A percentile compares a stretch with the other conserved stretches of the same genome.
Evolutionary conservation across 1,284 basidiomycete genomes (phyloP).

Genomic region (Ustilago tritici): DNA sequence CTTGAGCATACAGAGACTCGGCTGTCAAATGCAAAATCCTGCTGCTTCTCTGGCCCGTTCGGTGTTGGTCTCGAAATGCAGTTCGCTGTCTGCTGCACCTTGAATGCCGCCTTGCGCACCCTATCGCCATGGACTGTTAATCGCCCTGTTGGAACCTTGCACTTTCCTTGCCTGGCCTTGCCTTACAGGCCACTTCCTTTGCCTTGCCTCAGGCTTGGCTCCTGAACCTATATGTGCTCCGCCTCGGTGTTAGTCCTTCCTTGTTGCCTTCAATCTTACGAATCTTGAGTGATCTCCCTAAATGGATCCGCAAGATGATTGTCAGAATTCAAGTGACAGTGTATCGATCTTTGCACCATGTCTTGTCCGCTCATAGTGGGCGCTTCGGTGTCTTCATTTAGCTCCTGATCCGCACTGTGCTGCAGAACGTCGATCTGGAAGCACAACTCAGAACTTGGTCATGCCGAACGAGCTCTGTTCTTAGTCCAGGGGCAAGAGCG

Average conservation of each 20-base stretch:
- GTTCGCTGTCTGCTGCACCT: conserved; percentile 12
- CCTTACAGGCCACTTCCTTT: not conserved
- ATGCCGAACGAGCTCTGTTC: conserved; percentile 8
- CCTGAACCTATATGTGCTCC: not conserved
- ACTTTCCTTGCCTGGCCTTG: not conserved
- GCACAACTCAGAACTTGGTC: not conserved
- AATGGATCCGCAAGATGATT: not conserved
- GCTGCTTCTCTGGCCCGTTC: conserved; percentile 14
- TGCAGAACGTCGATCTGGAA: conserved; percentile 37
- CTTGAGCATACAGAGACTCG: not conserved
- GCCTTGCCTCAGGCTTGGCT: not conserved
- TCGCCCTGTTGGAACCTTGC: not conserved
- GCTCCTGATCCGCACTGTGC: conserved; percentile 3
- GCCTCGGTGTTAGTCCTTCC: conserved; percentile 4
- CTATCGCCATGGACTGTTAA: not conserved
- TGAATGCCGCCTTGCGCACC: conserved; percentile 1
- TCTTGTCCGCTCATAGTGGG: not conserved
- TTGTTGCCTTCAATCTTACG: not conserved
- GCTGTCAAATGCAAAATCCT: not conserved
- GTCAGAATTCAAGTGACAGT: not conserved
- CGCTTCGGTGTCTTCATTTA: too few relatives aligned
- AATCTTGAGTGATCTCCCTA: not conserved
- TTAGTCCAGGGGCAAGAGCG: not conserved
- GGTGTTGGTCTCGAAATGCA: conserved; percentile 35
- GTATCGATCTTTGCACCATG: not conserved